These are phyloP conservation scores for Heterococcus sp. DNA, from an alignment of 108 stramenopile genomes.

Conservation along the genomic window DNA sequence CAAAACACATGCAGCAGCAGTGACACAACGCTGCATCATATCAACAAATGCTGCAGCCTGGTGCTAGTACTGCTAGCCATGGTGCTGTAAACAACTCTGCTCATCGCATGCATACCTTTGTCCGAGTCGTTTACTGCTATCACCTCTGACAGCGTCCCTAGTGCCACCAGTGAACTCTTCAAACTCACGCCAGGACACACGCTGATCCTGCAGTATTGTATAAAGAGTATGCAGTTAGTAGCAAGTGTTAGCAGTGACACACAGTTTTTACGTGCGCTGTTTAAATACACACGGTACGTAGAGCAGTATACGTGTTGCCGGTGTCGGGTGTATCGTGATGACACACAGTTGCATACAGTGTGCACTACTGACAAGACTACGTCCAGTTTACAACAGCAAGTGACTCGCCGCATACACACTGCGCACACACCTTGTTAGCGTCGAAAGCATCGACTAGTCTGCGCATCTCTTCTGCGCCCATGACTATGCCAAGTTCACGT, in stretches of 20 bases:
- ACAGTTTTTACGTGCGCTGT: not conserved
- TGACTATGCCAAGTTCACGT: slow-evolving; percentile 35
- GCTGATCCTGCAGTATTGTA: slow-evolving; percentile 10
- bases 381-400: too few relatives aligned
- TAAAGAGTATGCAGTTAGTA: not conserved
- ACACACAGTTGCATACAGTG: too few relatives aligned
- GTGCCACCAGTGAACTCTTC: slow-evolving; percentile 26
- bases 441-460: slow-evolving; percentile 44
- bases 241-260: not conserved
- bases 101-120: too few relatives aligned
- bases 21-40: too few relatives aligned
- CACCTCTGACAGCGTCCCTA: slow-evolving; percentile 18
- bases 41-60: too few relatives aligned
- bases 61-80: too few relatives aligned
- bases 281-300: not conserved
- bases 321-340: too few relatives aligned
- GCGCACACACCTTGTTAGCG: not conserved
- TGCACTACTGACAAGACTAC: too few relatives aligned
- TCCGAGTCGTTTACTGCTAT: slow-evolving; percentile 16
- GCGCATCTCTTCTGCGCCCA: slow-evolving; percentile 43
- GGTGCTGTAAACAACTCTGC: too few relatives aligned
- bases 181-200: slow-evolving; percentile 22
- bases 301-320: not conserved
- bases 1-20: too few relatives aligned
- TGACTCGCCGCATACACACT: not conserved